These are phyloP conservation scores for Termitomyces sp. DNA, from an alignment of 768 basidiomycete genomes.

Conservation along the genomic window DNA sequence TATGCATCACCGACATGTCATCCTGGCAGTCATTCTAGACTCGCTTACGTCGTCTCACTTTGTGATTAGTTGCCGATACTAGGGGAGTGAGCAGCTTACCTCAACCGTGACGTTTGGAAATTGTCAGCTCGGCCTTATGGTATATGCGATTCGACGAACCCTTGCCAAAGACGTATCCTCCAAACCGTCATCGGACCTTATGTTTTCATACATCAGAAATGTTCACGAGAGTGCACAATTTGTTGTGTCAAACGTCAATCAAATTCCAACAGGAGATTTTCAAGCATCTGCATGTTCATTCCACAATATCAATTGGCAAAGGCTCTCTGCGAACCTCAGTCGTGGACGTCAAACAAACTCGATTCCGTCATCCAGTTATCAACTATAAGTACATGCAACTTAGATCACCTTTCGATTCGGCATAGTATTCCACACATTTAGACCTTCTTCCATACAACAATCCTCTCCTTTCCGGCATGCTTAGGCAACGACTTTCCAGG, in stretches of 20 bases:
- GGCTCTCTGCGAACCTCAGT: background rate
- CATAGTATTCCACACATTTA: background rate
- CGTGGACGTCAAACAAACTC: background rate
- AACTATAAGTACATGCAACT: background rate
- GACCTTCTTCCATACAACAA: conserved; percentile 50
- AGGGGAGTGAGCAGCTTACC: background rate
- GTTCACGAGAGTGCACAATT: background rate
- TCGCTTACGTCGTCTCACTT: background rate
- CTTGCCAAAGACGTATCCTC: background rate
- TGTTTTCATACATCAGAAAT: background rate
- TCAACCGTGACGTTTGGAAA: background rate
- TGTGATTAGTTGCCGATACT: background rate
- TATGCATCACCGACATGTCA: background rate
- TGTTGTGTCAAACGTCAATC: background rate
- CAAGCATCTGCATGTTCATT: background rate
- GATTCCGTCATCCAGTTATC: background rate
- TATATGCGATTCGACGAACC: background rate
- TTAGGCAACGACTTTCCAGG: conserved; percentile 39
- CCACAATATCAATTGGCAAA: background rate
- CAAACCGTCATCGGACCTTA: background rate
- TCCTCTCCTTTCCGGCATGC: conserved; percentile 48
- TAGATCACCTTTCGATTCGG: background rate
- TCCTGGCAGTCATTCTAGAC: background rate
- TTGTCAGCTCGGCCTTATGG: background rate
- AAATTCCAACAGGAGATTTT: background rate